phyloP scores from a whole-genome alignment of 1,284 basidiomycete genomes.

The Cryptococcus jaspeensis region DNA sequence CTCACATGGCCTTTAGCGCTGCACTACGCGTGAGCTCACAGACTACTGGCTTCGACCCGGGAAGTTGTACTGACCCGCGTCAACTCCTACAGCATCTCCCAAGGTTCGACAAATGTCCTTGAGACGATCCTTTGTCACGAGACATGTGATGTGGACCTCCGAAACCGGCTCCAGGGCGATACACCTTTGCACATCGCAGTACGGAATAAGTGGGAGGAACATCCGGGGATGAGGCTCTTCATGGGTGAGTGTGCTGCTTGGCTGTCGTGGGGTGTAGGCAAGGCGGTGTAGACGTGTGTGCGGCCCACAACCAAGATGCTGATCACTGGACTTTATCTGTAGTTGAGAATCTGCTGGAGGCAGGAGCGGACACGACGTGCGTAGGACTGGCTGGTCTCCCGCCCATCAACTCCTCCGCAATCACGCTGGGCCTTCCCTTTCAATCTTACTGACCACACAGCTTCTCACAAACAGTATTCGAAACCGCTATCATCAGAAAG shows the following conservation, averaged over 20 bases:
- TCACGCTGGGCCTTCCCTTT: too few species aligned
- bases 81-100: conserved; percentile 26
- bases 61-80: neutral
- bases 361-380: conserved; percentile 70
- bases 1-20: conserved; percentile 59
- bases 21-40: conserved; percentile 68
- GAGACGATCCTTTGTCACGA: conserved; percentile 72
- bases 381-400: too few species aligned
- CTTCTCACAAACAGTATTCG: conserved; percentile 60
- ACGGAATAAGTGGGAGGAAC: conserved; percentile 60
- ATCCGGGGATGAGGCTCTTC: conserved; percentile 56
- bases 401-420: too few species aligned
- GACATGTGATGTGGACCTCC: conserved; percentile 77
- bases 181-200: conserved; percentile 83
- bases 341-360: conserved; percentile 70
- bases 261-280: neutral
- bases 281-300: neutral
- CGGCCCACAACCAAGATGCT: too few species aligned
- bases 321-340: conserved; percentile 28
- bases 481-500: conserved; percentile 66
- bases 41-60: too few species aligned
- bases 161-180: conserved; percentile 69
- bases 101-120: conserved; percentile 64
- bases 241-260: conserved; percentile 44
- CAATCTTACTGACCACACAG: neutral